Percentiles rank a stretch among this genome's conserved stretches.
These are phyloP conservation scores for Rossbeevera mucosa DNA, from an alignment of 768 basidiomycete species.

Conservation along the genomic window DNA sequence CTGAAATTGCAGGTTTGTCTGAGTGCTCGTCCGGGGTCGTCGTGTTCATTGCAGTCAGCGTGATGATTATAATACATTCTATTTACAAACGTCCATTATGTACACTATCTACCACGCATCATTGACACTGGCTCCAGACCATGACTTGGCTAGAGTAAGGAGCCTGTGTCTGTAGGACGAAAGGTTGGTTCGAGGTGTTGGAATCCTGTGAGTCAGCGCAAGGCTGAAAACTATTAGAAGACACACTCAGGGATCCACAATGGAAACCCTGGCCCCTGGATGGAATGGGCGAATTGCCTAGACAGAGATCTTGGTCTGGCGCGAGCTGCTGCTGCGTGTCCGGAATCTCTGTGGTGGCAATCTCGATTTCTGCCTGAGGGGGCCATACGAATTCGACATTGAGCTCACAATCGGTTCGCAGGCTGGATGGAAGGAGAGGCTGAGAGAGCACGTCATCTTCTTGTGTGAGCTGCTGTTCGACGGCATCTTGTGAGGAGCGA, in stretches of 20 bases:
- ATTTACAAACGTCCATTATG: too few species aligned
- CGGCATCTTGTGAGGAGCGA: constrained; percentile 37
- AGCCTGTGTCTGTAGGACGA: constrained; percentile 47
- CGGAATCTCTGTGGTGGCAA: neutral
- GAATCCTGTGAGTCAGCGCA: constrained; percentile 11
- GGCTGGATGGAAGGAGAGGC: neutral
- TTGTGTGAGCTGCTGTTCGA: constrained; percentile 50
- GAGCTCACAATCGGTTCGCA: constrained; percentile 5
- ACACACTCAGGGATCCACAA: constrained; percentile 22
- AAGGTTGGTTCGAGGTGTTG: constrained; percentile 29
- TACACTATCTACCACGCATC: neutral
- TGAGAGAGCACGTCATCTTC: constrained; percentile 20
- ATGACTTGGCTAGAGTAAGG: constrained; percentile 46
- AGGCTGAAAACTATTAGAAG: constrained; percentile 1
- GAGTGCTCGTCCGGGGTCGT: constrained; percentile 4
- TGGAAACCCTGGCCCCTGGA: constrained; percentile 15
- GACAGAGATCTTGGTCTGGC: neutral
- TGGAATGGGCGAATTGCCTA: constrained; percentile 1
- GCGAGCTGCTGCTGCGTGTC: neutral
- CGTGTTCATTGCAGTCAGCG: constrained; percentile 9
- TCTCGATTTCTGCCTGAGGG: constrained; percentile 14
- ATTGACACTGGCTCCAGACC: constrained; percentile 30
- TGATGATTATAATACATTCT: too few species aligned
- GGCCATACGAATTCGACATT: constrained; percentile 27
- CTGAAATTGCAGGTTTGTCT: constrained; percentile 13